Conservation (phyloP, 768 basidiomycete genomes). For the Lentinula sp. region DNA sequence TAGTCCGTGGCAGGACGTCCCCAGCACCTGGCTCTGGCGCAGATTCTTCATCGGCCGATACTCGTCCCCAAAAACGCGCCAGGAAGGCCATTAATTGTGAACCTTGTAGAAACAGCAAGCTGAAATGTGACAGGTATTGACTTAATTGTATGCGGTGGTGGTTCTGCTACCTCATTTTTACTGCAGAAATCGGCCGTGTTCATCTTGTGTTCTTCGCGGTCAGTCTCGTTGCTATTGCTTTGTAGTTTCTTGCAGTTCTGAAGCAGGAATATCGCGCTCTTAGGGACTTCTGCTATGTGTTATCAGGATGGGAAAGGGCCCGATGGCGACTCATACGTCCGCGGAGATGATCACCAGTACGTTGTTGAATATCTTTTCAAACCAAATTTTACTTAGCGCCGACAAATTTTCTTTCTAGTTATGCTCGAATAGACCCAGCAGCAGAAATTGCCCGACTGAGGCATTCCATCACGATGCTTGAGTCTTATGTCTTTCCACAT, state of each 20-base stretch:
- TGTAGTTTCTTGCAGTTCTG: neutral
- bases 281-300: slow-evolving; percentile 78
- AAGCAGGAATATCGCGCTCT: slow-evolving; percentile 9
- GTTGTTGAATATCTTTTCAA: slow-evolving; percentile 16
- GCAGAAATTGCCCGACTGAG: slow-evolving; percentile 64
- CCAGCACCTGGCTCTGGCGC: slow-evolving; percentile 31
- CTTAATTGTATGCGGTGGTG: slow-evolving; percentile 4
- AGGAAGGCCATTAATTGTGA: slow-evolving; percentile 88
- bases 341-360: slow-evolving; percentile 59
- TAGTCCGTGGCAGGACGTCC: slow-evolving; percentile 46
- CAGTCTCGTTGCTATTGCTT: slow-evolving; percentile 14
- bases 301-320: slow-evolving; percentile 71
- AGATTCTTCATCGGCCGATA: slow-evolving; percentile 36
- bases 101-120: slow-evolving; percentile 81
- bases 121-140: slow-evolving; percentile 78
- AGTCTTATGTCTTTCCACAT: slow-evolving; percentile 49
- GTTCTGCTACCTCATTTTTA: slow-evolving; percentile 8
- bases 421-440: slow-evolving; percentile 52
- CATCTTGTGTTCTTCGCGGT: slow-evolving; percentile 82
- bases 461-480: slow-evolving; percentile 62
- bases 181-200: slow-evolving; percentile 78
- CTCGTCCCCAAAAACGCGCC: slow-evolving; percentile 71
- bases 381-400: slow-evolving; percentile 7
- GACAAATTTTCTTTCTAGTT: slow-evolving; percentile 20
- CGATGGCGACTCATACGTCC: slow-evolving; percentile 46